These are phyloP conservation scores for Talaromyces nanjingensis DNA, from an alignment of 495 filamentous ascomycete species.

Conservation along the genomic window DNA sequence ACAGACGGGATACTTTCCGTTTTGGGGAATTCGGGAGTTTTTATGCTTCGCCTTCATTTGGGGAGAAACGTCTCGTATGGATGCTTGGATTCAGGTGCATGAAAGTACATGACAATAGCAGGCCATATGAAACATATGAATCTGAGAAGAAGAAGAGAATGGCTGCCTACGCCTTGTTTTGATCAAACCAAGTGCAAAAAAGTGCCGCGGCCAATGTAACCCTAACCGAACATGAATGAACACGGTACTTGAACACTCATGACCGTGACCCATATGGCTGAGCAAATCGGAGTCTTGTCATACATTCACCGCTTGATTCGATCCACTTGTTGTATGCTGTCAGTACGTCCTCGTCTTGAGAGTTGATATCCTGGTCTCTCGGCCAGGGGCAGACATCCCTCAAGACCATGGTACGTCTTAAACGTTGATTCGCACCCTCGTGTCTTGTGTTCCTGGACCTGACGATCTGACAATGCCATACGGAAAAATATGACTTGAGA, in stretches of 20 bases:
- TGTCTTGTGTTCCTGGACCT: background rate
- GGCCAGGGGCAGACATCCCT: background rate
- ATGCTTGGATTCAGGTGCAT: background rate
- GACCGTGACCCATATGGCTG: background rate
- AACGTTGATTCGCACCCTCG: background rate
- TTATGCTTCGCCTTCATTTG: background rate
- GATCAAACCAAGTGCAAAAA: background rate
- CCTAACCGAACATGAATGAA: background rate
- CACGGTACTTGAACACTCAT: background rate
- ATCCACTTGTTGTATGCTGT: background rate
- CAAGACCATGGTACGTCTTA: background rate
- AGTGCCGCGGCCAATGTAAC: background rate
- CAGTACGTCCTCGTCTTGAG: background rate
- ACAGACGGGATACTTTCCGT: background rate
- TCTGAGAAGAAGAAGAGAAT: background rate
- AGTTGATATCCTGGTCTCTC: background rate
- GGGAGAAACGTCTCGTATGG: background rate
- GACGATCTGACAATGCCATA: background rate
- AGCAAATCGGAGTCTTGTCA: background rate
- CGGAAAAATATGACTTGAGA: background rate
- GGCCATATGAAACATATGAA: background rate
- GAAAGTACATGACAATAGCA: background rate
- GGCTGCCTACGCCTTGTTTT: background rate
- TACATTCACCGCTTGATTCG: background rate
- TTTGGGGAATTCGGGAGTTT: background rate